phyloP scores from a whole-genome alignment of 2,329 filamentous ascomycete species.

The Xylaria arbuscula region DNA sequence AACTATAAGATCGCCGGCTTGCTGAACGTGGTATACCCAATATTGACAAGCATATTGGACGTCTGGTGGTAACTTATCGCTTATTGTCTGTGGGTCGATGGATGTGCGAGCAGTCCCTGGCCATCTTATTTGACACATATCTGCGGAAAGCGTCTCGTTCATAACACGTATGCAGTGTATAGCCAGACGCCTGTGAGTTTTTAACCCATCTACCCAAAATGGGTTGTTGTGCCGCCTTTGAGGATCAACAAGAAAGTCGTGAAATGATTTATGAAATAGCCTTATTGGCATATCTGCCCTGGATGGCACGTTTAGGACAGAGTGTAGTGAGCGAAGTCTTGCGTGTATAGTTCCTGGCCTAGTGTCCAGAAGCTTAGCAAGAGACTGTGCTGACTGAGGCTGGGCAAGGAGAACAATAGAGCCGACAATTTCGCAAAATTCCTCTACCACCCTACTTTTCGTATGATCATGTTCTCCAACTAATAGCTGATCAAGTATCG shows the following conservation, averaged over 20 bases:
- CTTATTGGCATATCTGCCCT: neutral
- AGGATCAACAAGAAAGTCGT: conserved; percentile 30
- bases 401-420: conserved; percentile 15
- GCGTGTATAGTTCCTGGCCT: neutral
- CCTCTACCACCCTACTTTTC: conserved; percentile 7
- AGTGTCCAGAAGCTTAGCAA: conserved; percentile 17
- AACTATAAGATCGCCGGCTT: conserved; percentile 43
- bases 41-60: conserved; percentile 49
- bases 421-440: conserved; percentile 15
- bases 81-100: conserved; percentile 14
- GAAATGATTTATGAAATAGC: conserved; percentile 26
- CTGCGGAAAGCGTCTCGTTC: conserved; percentile 38
- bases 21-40: conserved; percentile 47
- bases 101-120: conserved; percentile 38
- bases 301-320: conserved; percentile 24
- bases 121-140: neutral
- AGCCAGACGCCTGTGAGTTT: conserved; percentile 13
- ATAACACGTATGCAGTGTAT: conserved; percentile 46
- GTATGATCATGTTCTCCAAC: conserved; percentile 18
- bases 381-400: conserved; percentile 15
- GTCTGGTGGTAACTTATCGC: conserved; percentile 20
- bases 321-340: conserved; percentile 21
- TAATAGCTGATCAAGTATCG: conserved; percentile 26
- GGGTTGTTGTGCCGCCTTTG: neutral
- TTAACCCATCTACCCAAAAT: conserved; percentile 31